phyloP scores from a whole-genome alignment of 306 rosid genomes.

The Quercus glauca region DNA sequence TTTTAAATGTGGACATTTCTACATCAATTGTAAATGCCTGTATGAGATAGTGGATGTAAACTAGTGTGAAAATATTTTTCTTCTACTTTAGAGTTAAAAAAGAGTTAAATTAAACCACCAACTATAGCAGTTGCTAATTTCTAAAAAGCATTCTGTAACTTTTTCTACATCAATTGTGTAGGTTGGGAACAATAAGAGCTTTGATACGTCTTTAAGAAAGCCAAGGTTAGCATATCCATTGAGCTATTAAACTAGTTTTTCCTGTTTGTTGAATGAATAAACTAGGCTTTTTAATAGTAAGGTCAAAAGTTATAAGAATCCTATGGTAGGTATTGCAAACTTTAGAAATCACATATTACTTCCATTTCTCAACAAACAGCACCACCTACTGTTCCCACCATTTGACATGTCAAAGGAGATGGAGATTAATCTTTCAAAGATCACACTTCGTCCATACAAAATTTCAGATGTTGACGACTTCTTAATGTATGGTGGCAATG shows the following conservation, averaged over 20 bases:
- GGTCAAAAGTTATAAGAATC: too few species aligned
- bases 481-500: constrained; percentile 15
- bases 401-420: background rate
- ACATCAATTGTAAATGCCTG: too few species aligned
- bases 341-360: background rate
- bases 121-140: too few species aligned
- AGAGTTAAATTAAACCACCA: too few species aligned
- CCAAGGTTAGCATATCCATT: background rate
- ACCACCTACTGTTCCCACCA: background rate
- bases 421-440: background rate
- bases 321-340: background rate
- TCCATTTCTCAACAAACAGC: background rate
- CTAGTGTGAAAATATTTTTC: too few species aligned
- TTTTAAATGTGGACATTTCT: too few species aligned
- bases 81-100: too few species aligned
- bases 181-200: background rate
- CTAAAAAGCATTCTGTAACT: background rate
- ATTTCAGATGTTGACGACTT: constrained; percentile 29
- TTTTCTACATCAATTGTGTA: background rate
- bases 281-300: background rate
- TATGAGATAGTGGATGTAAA: too few species aligned
- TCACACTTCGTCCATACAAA: constrained; percentile 25
- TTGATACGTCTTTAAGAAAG: background rate
- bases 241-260: background rate
- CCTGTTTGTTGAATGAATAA: background rate